These are phyloP conservation scores for Aspergillus neoniger DNA, from an alignment of 2,329 filamentous ascomycete genomes.

Conservation along the genomic window DNA sequence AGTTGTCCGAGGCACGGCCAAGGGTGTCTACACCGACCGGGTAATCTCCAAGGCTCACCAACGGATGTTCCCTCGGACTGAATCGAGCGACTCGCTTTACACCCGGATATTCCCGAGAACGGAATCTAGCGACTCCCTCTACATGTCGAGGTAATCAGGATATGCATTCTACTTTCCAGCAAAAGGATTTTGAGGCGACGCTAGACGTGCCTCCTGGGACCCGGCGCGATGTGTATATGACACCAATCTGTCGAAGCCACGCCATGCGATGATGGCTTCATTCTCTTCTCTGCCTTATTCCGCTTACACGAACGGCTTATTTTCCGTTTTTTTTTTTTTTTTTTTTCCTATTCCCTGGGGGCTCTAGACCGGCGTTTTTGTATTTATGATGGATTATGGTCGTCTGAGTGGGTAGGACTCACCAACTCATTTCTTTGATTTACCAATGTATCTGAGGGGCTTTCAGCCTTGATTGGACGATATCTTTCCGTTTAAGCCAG, in stretches of 20 bases:
- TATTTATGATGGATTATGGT: constrained; percentile 8
- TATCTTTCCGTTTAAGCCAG: not conserved
- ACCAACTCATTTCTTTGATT: constrained; percentile 2
- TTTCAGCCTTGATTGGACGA: not conserved
- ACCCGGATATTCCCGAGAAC: constrained; percentile 39
- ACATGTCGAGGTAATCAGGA: constrained; percentile 32
- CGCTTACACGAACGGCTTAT: not conserved
- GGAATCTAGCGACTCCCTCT: constrained; percentile 40
- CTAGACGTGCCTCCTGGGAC: constrained; percentile 3
- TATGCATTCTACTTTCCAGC: not conserved
- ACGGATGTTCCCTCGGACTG: constrained; percentile 38
- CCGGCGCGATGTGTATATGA: constrained; percentile 6
- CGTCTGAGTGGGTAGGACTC: constrained; percentile 3
- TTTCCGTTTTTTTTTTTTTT: not conserved
- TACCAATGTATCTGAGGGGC: constrained; percentile 7
- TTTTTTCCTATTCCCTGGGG: constrained; percentile 2
- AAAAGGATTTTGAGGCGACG: constrained; percentile 8
- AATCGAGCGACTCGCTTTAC: constrained; percentile 40
- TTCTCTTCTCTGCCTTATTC: not conserved
- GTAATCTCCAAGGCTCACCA: constrained; percentile 39
- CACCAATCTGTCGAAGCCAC: not conserved
- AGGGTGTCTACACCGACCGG: constrained; percentile 40
- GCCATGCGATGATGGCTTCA: not conserved
- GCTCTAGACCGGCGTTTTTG: constrained; percentile 8
- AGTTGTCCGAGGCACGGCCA: constrained; percentile 45